A percentile compares a stretch with the other conserved stretches of the same genome.
These are phyloP conservation scores for Microdochium paspali DNA, from an alignment of 2,329 filamentous ascomycete genomes.

Conservation along the genomic window DNA sequence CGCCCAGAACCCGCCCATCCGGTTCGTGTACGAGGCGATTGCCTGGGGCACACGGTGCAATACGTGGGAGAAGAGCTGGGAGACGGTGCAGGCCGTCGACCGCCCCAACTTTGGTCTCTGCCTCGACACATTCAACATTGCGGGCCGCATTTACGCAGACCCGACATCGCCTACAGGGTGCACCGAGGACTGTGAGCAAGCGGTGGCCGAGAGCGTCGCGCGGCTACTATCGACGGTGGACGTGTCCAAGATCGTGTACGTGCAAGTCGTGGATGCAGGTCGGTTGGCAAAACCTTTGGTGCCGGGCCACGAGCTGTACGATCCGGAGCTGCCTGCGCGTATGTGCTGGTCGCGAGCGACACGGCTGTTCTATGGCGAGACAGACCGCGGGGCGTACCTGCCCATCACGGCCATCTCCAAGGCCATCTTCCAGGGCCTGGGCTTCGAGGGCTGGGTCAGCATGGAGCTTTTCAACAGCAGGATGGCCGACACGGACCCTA, in stretches of 20 bases:
- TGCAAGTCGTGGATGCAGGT: slow-evolving; percentile 71
- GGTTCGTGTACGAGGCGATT: slow-evolving; percentile 66
- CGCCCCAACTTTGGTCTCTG: slow-evolving; percentile 67
- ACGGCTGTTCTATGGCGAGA: slow-evolving; percentile 60
- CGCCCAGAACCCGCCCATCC: slow-evolving; percentile 42
- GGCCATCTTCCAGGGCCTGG: slow-evolving; percentile 53
- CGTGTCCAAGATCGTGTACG: slow-evolving; percentile 58
- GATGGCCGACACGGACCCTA: slow-evolving; percentile 41
- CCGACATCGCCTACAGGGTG: slow-evolving; percentile 44
- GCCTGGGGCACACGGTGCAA: slow-evolving; percentile 63
- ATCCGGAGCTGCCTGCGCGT: slow-evolving; percentile 44
- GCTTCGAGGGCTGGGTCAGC: slow-evolving; percentile 61
- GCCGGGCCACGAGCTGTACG: slow-evolving; percentile 47
- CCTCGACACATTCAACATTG: slow-evolving; percentile 72
- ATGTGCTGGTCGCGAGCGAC: slow-evolving; percentile 79
- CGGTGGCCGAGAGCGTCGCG: slow-evolving; percentile 42
- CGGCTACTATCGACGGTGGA: slow-evolving; percentile 47
- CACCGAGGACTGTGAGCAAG: slow-evolving; percentile 42
- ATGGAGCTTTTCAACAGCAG: slow-evolving; percentile 60
- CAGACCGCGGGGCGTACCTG: slow-evolving; percentile 54
- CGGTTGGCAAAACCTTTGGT: slow-evolving; percentile 47
- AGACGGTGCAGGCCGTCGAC: slow-evolving; percentile 55
- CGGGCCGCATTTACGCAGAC: slow-evolving; percentile 62
- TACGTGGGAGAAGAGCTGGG: slow-evolving; percentile 65
- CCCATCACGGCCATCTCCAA: slow-evolving; percentile 52